Percentiles rank a stretch among this genome's conserved stretches.
Evolutionary conservation across 2,329 filamentous ascomycete genomes (phyloP).

Genomic region (Pseudogymnoascus sp.): DNA sequence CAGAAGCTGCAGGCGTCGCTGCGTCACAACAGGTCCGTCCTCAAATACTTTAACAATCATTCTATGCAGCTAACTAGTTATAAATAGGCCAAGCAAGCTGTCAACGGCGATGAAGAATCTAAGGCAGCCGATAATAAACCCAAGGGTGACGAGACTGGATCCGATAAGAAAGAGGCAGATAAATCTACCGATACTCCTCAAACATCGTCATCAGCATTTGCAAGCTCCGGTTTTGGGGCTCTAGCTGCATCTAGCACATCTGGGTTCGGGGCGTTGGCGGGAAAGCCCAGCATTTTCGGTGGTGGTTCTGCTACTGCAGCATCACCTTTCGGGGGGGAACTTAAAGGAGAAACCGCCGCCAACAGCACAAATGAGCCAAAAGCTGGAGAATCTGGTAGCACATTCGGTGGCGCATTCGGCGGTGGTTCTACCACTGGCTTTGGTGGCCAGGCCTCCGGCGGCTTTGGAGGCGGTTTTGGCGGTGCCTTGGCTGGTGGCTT

Average conservation of each 20-base stretch:
- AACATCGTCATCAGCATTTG: conserved; percentile 57
- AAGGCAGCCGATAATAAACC: not conserved
- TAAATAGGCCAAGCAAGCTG: not conserved
- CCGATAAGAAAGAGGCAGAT: conserved; percentile 17
- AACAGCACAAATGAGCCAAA: conserved; percentile 22
- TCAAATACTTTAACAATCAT: not conserved
- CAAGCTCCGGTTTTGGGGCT: conserved; percentile 59
- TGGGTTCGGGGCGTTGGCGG: conserved; percentile 51
- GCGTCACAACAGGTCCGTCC: not conserved
- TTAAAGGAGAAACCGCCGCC: not conserved
- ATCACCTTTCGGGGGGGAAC: not conserved
- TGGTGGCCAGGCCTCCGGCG: conserved; percentile 29
- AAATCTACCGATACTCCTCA: conserved; percentile 27
- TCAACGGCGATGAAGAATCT: not conserved
- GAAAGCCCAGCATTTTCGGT: conserved; percentile 44
- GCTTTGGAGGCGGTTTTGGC: conserved; percentile 44
- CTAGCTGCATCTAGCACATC: conserved; percentile 54
- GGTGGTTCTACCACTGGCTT: conserved; percentile 24
- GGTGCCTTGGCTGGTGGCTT: conserved; percentile 35
- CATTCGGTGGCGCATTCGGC: conserved; percentile 29
- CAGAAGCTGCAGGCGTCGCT: conserved; percentile 27
- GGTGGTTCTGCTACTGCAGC: conserved; percentile 28
- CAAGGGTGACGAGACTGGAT: not conserved
- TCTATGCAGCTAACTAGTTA: not conserved
- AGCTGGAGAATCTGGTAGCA: conserved; percentile 17